Evolutionary conservation across 2,329 filamentous ascomycete genomes (phyloP).

Genomic region (Fusarium haematococcum): DNA sequence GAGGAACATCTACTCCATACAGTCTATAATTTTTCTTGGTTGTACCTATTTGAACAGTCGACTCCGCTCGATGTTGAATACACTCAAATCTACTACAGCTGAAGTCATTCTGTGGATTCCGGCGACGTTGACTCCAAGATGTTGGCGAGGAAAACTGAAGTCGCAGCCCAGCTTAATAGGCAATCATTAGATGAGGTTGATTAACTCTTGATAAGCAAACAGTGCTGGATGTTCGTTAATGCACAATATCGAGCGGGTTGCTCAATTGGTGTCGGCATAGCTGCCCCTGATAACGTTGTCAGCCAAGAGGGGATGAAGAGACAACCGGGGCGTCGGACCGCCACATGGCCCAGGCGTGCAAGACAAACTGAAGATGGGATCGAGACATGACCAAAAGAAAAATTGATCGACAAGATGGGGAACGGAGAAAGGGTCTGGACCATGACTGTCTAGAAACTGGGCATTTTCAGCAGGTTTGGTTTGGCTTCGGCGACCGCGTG

Average conservation of each 20-base stretch:
- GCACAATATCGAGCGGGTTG: not conserved
- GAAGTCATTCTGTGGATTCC: not conserved
- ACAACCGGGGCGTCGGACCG: not conserved
- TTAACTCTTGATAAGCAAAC: not conserved
- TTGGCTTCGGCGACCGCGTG: not conserved
- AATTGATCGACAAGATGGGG: conserved; percentile 22
- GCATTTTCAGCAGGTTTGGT: not conserved
- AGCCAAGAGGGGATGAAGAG: not conserved
- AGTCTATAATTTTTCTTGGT: conserved; percentile 20
- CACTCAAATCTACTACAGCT: not conserved
- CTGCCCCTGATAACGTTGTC: not conserved
- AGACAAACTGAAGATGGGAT: not conserved
- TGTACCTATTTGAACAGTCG: conserved; percentile 13
- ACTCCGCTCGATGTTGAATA: conserved; percentile 12
- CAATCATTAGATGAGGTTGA: not conserved
- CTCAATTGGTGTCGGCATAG: not conserved
- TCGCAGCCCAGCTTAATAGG: not conserved
- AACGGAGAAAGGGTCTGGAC: conserved; percentile 22
- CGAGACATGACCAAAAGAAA: conserved; percentile 7
- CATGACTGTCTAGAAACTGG: conserved; percentile 14
- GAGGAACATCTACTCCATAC: conserved; percentile 1
- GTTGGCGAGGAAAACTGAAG: not conserved
- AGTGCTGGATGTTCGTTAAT: not conserved
- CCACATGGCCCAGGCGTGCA: conserved; percentile 17
- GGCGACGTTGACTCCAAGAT: not conserved